These are phyloP conservation scores for Ceratocystiopsis sp. DNA, from an alignment of 2,329 filamentous ascomycete species.

Conservation along the genomic window DNA sequence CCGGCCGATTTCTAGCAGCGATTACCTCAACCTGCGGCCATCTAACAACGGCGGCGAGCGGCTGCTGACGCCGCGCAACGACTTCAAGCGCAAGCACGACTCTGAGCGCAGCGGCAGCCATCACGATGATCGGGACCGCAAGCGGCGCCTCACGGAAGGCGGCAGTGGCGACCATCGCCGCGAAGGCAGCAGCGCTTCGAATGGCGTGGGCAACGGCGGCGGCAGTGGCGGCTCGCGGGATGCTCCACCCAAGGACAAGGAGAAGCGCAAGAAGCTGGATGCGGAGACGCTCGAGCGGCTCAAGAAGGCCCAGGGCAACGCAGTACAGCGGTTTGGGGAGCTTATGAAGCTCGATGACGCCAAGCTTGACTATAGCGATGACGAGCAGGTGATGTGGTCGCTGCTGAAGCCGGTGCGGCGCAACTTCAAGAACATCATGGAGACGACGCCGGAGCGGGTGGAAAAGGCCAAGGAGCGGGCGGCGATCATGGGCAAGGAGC, in stretches of 20 bases:
- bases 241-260: conserved; percentile 20
- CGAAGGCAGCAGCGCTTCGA: conserved; percentile 7
- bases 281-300: conserved; percentile 19
- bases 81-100: conserved; percentile 45
- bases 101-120: conserved; percentile 17
- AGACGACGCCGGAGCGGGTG: conserved; percentile 15
- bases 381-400: conserved; percentile 22
- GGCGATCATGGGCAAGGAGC: conserved; percentile 20
- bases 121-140: conserved; percentile 30
- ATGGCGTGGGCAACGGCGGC: conserved; percentile 13
- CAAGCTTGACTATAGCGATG: conserved; percentile 18
- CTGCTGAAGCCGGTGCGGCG: conserved; percentile 19
- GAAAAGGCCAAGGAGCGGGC: conserved; percentile 19
- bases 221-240: conserved; percentile 9
- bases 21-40: conserved; percentile 11
- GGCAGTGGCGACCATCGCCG: conserved; percentile 5
- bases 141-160: conserved; percentile 32
- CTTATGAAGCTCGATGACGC: conserved; percentile 19
- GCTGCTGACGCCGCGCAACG: conserved; percentile 24
- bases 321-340: conserved; percentile 20
- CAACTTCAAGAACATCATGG: conserved; percentile 22
- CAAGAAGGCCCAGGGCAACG: conserved; percentile 17
- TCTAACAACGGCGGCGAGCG: conserved; percentile 26
- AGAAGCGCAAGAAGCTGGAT: conserved; percentile 19
- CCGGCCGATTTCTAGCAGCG: conserved; percentile 17